A percentile compares a stretch with the other conserved stretches of the same genome.
phyloP scores from a whole-genome alignment of 1,284 basidiomycete genomes.

The Ceratorhiza oryzae-sativae region DNA sequence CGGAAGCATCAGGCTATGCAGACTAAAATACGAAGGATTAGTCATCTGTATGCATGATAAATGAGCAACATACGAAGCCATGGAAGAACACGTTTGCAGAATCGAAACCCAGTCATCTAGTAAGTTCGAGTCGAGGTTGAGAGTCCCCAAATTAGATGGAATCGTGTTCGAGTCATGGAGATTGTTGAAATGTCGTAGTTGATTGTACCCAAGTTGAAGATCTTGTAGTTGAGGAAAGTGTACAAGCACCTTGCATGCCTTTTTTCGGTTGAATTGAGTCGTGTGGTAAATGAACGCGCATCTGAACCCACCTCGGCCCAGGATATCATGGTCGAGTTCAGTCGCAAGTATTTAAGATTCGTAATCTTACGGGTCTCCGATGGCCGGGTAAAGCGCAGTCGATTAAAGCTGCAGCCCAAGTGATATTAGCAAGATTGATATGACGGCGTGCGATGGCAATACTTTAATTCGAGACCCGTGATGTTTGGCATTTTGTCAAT shows the following conservation, averaged over 20 bases:
- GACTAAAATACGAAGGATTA: conserved; percentile 50
- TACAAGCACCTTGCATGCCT: conserved; percentile 55
- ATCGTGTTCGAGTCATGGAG: conserved; percentile 40
- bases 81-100: conserved; percentile 56
- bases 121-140: conserved; percentile 81
- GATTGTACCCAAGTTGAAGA: conserved; percentile 83
- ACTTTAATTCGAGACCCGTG: conserved; percentile 80
- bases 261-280: conserved; percentile 6
- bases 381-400: conserved; percentile 51
- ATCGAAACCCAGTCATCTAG: conserved; percentile 67
- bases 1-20: conserved; percentile 73
- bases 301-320: conserved; percentile 68
- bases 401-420: conserved; percentile 62
- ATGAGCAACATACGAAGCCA: conserved; percentile 59
- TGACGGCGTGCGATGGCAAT: not conserved
- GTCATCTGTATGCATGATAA: not conserved
- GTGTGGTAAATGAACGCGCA: not conserved
- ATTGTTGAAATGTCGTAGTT: conserved; percentile 55
- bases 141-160: conserved; percentile 54
- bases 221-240: conserved; percentile 67
- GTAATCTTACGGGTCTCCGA: conserved; percentile 7
- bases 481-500: conserved; percentile 67
- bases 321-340: conserved; percentile 74
- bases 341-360: conserved; percentile 63
- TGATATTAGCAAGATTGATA: not conserved